Conservation (phyloP, 2,329 filamentous ascomycete genomes). For the Emmonsia crescens region DNA sequence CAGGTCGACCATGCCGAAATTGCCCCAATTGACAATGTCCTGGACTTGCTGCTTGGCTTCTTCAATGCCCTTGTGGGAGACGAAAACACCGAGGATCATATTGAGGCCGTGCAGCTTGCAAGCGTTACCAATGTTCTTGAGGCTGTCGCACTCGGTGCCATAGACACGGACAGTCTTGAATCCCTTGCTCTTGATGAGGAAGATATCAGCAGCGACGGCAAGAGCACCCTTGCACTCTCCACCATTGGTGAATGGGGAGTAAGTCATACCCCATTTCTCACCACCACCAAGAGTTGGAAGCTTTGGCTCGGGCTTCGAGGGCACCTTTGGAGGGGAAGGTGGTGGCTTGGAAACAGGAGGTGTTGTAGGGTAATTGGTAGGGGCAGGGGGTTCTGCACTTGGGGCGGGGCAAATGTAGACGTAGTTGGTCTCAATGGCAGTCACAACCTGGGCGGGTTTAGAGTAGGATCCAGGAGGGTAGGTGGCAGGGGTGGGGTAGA, state of each 20-base stretch:
- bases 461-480: slow-evolving; percentile 64
- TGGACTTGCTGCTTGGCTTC: slow-evolving; percentile 63
- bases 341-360: slow-evolving; percentile 14
- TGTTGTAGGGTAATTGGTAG: slow-evolving; percentile 19
- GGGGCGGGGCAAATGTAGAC: slow-evolving; percentile 62
- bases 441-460: slow-evolving; percentile 54
- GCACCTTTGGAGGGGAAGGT: slow-evolving; percentile 15
- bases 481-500: slow-evolving; percentile 55
- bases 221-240: slow-evolving; percentile 52
- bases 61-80: slow-evolving; percentile 51
- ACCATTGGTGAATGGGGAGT: slow-evolving; percentile 58
- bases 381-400: slow-evolving; percentile 30
- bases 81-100: slow-evolving; percentile 81
- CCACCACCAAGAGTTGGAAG: slow-evolving; percentile 20
- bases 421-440: slow-evolving; percentile 56
- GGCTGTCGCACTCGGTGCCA: slow-evolving; percentile 79
- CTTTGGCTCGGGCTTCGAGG: slow-evolving; percentile 9
- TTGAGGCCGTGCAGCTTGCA: slow-evolving; percentile 56
- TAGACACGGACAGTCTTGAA: slow-evolving; percentile 72
- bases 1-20: slow-evolving; percentile 67
- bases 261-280: slow-evolving; percentile 62
- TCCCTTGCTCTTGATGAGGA: slow-evolving; percentile 51
- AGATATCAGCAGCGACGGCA: slow-evolving; percentile 52
- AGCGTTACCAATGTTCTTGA: slow-evolving; percentile 62
- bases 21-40: slow-evolving; percentile 56